These are phyloP conservation scores for Glutinoglossum americanum DNA, from an alignment of 495 filamentous ascomycete genomes.

Conservation along the genomic window DNA sequence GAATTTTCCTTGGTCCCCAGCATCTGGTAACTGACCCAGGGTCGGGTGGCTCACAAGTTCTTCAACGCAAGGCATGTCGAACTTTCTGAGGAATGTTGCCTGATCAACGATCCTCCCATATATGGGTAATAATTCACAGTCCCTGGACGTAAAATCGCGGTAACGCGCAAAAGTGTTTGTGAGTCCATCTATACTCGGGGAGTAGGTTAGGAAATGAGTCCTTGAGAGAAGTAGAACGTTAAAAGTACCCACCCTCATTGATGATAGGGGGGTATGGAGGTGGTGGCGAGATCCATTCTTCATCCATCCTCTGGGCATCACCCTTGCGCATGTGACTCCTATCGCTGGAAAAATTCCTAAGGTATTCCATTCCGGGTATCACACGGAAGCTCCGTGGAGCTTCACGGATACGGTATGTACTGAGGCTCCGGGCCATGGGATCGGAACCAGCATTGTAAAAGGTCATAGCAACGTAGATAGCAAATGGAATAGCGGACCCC, in stretches of 20 bases:
- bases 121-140: neutral
- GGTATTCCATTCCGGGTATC: neutral
- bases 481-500: neutral
- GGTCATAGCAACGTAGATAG: neutral
- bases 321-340: neutral
- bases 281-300: neutral
- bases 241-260: neutral
- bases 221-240: neutral
- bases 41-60: neutral
- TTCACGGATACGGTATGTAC: neutral
- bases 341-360: neutral
- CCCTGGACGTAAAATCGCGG: neutral
- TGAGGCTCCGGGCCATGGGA: neutral
- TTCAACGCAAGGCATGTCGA: neutral
- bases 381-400: neutral
- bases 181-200: neutral
- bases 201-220: neutral
- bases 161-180: neutral
- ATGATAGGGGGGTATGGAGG: neutral
- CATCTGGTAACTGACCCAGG: no score
- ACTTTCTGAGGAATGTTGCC: neutral
- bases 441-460: neutral
- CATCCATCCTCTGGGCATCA: neutral
- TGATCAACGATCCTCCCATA: neutral
- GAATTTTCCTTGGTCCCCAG: no score